Percentiles rank a stretch among this genome's conserved stretches.
phyloP scores from a whole-genome alignment of 257 asterid genomes.

The Solanum ahanhuiri region DNA sequence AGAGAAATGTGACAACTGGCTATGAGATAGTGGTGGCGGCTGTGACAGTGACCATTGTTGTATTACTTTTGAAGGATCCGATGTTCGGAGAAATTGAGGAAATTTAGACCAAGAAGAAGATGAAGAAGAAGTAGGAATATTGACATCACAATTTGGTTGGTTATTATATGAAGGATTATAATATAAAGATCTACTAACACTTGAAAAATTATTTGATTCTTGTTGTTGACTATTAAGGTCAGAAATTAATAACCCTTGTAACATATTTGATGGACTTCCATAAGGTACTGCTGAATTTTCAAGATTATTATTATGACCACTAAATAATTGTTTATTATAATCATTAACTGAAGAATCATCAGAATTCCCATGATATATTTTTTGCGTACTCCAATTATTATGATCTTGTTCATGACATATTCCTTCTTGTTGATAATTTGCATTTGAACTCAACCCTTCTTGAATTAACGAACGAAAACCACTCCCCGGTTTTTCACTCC shows the following conservation, averaged over 20 bases:
- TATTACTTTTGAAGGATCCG: constrained; percentile 40
- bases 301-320: background rate
- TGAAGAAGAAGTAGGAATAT: constrained; percentile 23
- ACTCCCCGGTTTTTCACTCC: constrained; percentile 35
- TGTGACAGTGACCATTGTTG: constrained; percentile 3
- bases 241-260: constrained; percentile 32
- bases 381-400: constrained; percentile 40
- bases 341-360: constrained; percentile 22
- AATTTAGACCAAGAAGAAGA: constrained; percentile 38
- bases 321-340: constrained; percentile 25
- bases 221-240: constrained; percentile 20
- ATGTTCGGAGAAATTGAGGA: constrained; percentile 38
- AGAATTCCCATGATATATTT: constrained; percentile 17
- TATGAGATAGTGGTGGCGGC: constrained; percentile 7
- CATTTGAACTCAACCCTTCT: constrained; percentile 19
- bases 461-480: constrained; percentile 35
- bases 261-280: constrained; percentile 13
- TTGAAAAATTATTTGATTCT: constrained; percentile 6
- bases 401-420: constrained; percentile 25
- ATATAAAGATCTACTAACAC: constrained; percentile 17
- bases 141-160: constrained; percentile 18
- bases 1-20: constrained; percentile 57
- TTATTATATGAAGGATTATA: constrained; percentile 12
- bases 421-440: constrained; percentile 38
- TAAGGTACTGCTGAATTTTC: constrained; percentile 42